phyloP scores from a whole-genome alignment of 2,329 filamentous ascomycete genomes.

The Aspergillus melleus region DNA sequence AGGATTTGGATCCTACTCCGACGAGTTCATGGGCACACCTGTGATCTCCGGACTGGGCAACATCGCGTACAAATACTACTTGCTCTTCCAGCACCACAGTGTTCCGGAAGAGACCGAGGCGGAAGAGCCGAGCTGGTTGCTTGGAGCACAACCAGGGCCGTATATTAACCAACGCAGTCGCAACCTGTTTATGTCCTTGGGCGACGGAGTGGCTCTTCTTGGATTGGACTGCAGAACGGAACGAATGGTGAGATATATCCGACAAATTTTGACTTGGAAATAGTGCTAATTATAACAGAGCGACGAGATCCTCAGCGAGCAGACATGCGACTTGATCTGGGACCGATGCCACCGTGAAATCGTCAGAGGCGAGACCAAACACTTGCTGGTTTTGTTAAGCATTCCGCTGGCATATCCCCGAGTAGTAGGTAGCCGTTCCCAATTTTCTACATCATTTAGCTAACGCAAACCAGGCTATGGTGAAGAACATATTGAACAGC shows the following conservation, averaged over 20 bases:
- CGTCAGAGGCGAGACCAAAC: slow-evolving; percentile 78
- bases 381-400: slow-evolving; percentile 82
- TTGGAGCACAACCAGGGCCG: slow-evolving; percentile 77
- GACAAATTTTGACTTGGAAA: background rate
- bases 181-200: slow-evolving; percentile 81
- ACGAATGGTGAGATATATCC: slow-evolving; percentile 56
- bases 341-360: slow-evolving; percentile 82
- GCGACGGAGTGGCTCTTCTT: slow-evolving; percentile 75
- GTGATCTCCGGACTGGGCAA: slow-evolving; percentile 88
- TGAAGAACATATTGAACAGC: slow-evolving; percentile 74
- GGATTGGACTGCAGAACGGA: slow-evolving; percentile 92
- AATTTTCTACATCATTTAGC: background rate
- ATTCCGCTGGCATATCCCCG: slow-evolving; percentile 81
- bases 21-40: slow-evolving; percentile 86
- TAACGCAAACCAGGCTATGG: slow-evolving; percentile 56
- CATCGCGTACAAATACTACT: slow-evolving; percentile 96
- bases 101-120: slow-evolving; percentile 75
- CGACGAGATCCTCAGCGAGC: slow-evolving; percentile 74
- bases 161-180: slow-evolving; percentile 87
- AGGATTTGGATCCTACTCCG: slow-evolving; percentile 89
- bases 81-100: slow-evolving; percentile 97
- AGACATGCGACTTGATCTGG: slow-evolving; percentile 84
- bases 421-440: slow-evolving; percentile 55
- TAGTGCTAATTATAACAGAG: slow-evolving; percentile 45
- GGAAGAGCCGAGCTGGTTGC: slow-evolving; percentile 86